Evolutionary conservation across 1,284 basidiomycete genomes (phyloP).

Genomic region (Exobasidium cylindrosporum): DNA sequence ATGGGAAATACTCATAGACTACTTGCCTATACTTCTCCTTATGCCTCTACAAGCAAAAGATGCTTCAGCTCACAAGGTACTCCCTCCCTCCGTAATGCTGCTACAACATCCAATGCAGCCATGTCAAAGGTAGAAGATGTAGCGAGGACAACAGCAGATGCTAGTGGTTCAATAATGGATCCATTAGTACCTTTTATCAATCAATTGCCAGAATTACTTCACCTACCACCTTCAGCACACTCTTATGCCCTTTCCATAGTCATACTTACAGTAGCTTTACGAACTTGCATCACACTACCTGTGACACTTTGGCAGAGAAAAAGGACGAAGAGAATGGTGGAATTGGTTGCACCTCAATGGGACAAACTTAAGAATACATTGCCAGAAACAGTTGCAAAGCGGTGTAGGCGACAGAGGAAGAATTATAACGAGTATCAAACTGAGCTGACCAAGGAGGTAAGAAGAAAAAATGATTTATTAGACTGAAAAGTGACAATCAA

Average conservation of each 20-base stretch:
- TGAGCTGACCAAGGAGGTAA: slow-evolving; percentile 52
- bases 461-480: slow-evolving; percentile 3
- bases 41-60: neutral
- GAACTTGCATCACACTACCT: slow-evolving; percentile 69
- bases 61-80: neutral
- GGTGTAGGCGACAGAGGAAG: slow-evolving; percentile 62
- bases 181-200: slow-evolving; percentile 1
- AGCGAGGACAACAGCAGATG: neutral
- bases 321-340: slow-evolving; percentile 66
- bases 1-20: no score
- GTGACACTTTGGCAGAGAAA: slow-evolving; percentile 74
- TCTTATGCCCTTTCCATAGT: slow-evolving; percentile 68
- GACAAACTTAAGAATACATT: slow-evolving; percentile 60
- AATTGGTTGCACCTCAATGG: slow-evolving; percentile 68
- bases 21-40: no score
- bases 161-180: neutral
- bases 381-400: slow-evolving; percentile 59
- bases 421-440: slow-evolving; percentile 60
- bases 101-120: neutral
- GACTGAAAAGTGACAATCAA: neutral
- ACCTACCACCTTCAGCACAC: slow-evolving; percentile 24
- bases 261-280: slow-evolving; percentile 66
- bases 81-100: neutral
- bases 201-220: slow-evolving; percentile 15
- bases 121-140: neutral